Evolutionary conservation across 2,329 filamentous ascomycete genomes (phyloP).

Genomic region (Colletotrichum lini): DNA sequence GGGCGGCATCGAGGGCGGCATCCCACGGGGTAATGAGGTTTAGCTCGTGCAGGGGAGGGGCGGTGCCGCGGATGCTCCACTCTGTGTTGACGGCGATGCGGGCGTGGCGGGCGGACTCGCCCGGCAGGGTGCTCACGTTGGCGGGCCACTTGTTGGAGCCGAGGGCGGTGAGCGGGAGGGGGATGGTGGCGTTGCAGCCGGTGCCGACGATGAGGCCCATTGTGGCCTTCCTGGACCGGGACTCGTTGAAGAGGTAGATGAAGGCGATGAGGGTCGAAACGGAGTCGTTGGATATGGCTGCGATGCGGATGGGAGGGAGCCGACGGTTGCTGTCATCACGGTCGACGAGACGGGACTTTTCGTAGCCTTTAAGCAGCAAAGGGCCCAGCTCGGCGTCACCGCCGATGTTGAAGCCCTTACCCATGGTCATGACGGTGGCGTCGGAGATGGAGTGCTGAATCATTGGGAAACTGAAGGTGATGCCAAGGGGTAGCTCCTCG

Average conservation of each 20-base stretch:
- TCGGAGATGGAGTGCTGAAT: slow-evolving; percentile 73
- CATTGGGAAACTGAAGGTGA: slow-evolving; percentile 81
- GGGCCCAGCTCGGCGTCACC: slow-evolving; percentile 73
- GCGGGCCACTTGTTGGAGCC: slow-evolving; percentile 73
- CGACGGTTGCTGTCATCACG: slow-evolving; percentile 22
- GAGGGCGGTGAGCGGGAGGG: slow-evolving; percentile 74
- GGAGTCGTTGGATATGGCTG: slow-evolving; percentile 85
- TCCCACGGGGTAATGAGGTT: slow-evolving; percentile 81
- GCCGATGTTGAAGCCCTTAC: slow-evolving; percentile 77
- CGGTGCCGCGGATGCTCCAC: slow-evolving; percentile 85
- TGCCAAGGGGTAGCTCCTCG: slow-evolving; percentile 72
- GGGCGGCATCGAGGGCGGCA: slow-evolving; percentile 72
- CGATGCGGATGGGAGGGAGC: slow-evolving; percentile 77
- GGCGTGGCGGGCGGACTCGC: slow-evolving; percentile 63
- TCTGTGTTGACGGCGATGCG: slow-evolving; percentile 87
- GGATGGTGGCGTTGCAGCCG: slow-evolving; percentile 85
- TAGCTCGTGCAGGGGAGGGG: slow-evolving; percentile 74
- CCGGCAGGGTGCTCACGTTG: slow-evolving; percentile 64
- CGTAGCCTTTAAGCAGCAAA: slow-evolving; percentile 72
- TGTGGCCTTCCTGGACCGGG: slow-evolving; percentile 73
- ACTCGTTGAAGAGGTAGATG: slow-evolving; percentile 77
- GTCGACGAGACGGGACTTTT: slow-evolving; percentile 56
- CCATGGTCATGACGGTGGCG: slow-evolving; percentile 77
- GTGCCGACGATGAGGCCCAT: slow-evolving; percentile 89
- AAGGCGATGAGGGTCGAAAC: slow-evolving; percentile 85